Conservation (phyloP, 768 basidiomycete genomes). For the Phanerodontia chrysosporium region DNA sequence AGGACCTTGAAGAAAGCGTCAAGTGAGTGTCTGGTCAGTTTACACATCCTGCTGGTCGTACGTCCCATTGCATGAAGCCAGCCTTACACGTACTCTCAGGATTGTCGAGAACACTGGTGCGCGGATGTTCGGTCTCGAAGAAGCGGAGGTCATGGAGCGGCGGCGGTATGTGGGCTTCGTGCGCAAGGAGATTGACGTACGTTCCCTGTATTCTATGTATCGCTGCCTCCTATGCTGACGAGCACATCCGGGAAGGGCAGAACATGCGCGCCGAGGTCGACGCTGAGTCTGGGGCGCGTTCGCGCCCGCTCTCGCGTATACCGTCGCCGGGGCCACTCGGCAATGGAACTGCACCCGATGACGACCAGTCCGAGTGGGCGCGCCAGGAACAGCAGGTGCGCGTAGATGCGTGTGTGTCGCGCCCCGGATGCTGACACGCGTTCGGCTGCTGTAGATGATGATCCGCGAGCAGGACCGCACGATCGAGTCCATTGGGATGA, state of each 20-base stretch:
- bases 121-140: conserved; percentile 77
- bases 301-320: conserved; percentile 20
- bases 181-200: conserved; percentile 74
- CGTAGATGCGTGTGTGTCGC: neutral
- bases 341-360: conserved; percentile 34
- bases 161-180: conserved; percentile 75
- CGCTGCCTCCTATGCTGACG: conserved; percentile 1
- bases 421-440: neutral
- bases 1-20: conserved; percentile 93
- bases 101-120: conserved; percentile 86
- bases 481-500: conserved; percentile 83
- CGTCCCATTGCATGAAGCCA: neutral
- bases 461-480: conserved; percentile 87
- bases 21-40: conserved; percentile 43
- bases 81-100: conserved; percentile 37
- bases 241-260: conserved; percentile 47
- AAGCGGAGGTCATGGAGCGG: conserved; percentile 70
- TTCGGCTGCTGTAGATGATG: conserved; percentile 53
- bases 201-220: conserved; percentile 20
- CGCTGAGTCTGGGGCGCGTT: conserved; percentile 17
- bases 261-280: conserved; percentile 68
- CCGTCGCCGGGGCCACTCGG: conserved; percentile 1
- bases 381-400: conserved; percentile 81
- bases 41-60: neutral
- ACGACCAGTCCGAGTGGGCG: conserved; percentile 79